Conservation (phyloP, 495 filamentous ascomycete species). For the Patellaria atrata region DNA sequence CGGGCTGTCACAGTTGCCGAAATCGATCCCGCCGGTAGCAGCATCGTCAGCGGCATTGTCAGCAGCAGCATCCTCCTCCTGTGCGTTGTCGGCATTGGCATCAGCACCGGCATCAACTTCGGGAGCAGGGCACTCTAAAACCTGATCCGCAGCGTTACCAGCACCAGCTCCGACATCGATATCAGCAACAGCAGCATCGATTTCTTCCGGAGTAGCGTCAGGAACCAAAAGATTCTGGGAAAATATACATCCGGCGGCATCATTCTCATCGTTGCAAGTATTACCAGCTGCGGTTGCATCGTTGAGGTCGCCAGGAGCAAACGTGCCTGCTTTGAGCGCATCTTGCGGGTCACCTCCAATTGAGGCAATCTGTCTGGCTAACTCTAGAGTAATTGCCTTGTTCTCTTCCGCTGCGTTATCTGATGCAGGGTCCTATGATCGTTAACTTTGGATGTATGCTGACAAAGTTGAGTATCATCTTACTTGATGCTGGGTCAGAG, state of each 20-base stretch:
- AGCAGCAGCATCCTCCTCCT: neutral
- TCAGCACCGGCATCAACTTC: conserved; percentile 16
- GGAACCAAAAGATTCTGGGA: conserved; percentile 43
- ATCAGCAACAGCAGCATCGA: conserved; percentile 36
- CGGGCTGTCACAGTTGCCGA: conserved; percentile 33
- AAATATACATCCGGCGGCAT: conserved; percentile 47
- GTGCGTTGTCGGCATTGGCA: conserved; percentile 2
- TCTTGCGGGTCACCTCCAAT: conserved; percentile 44
- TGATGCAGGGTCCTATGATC: conserved; percentile 44
- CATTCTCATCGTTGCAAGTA: conserved; percentile 36
- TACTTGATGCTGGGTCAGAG: conserved; percentile 20
- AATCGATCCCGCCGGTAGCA: conserved; percentile 30
- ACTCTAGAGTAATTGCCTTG: conserved; percentile 39
- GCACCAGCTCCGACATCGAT: conserved; percentile 12
- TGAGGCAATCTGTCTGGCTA: conserved; percentile 39
- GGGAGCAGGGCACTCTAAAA: no score
- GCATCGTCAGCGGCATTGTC: conserved; percentile 14
- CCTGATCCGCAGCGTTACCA: conserved; percentile 9
- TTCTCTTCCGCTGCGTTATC: conserved; percentile 35
- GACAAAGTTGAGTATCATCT: no score
- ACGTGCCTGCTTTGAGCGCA: conserved; percentile 42
- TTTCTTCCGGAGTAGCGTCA: conserved; percentile 41
- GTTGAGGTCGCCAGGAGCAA: conserved; percentile 41
- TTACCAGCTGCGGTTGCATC: conserved; percentile 44
- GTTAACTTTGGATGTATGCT: no score